A percentile compares a stretch with the other conserved stretches of the same genome.
Conservation (phyloP, 768 basidiomycete species). For the Tricholoma flavovirens region DNA sequence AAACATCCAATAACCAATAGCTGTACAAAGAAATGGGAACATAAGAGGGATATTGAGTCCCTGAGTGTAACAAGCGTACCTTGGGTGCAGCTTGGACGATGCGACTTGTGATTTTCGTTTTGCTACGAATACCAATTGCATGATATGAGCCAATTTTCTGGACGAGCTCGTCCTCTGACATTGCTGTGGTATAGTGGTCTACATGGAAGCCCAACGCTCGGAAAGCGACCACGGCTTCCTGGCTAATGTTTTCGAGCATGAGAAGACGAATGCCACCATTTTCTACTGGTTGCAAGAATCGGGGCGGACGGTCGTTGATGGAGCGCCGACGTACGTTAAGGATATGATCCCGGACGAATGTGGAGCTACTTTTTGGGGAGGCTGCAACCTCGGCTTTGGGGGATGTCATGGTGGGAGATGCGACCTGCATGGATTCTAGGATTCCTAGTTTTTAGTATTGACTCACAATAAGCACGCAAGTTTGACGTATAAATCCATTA, state of each 20-base stretch:
- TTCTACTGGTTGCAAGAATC: slow-evolving; percentile 73
- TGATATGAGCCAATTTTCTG: slow-evolving; percentile 80
- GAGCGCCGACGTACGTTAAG: slow-evolving; percentile 25
- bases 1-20: slow-evolving; percentile 96
- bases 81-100: slow-evolving; percentile 85
- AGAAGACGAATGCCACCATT: slow-evolving; percentile 79
- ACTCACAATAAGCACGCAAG: slow-evolving; percentile 8
- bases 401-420: slow-evolving; percentile 32
- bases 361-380: slow-evolving; percentile 32
- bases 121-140: slow-evolving; percentile 94
- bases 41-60: neutral
- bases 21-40: slow-evolving; percentile 33
- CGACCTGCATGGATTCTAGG: no score
- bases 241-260: slow-evolving; percentile 92
- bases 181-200: slow-evolving; percentile 79
- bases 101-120: slow-evolving; percentile 91
- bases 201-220: slow-evolving; percentile 83
- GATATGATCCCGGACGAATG: slow-evolving; percentile 39
- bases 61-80: slow-evolving; percentile 38
- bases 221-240: slow-evolving; percentile 80
- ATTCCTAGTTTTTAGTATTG: no score
- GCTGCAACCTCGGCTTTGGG: slow-evolving; percentile 40
- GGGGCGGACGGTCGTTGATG: slow-evolving; percentile 39
- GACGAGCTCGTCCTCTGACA: slow-evolving; percentile 92
- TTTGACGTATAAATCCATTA: neutral